Evolutionary conservation across 495 filamentous ascomycete species (phyloP).

Genomic region (Trichoderma reesei): DNA sequence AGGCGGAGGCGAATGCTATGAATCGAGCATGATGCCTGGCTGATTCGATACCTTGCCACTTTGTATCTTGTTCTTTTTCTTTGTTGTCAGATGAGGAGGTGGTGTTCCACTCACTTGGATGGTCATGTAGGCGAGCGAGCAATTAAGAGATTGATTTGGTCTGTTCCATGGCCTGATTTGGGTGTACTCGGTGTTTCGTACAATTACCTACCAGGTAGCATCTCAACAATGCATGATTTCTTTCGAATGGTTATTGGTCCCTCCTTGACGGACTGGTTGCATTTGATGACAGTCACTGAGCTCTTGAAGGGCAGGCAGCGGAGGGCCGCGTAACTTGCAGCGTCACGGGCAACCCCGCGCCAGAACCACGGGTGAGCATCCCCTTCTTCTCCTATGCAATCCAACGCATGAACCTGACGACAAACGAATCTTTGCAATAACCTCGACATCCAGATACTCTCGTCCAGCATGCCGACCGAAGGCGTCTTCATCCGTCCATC

Average conservation of each 20-base stretch:
- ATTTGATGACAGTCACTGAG: too few species aligned
- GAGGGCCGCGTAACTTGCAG: slow-evolving; percentile 1
- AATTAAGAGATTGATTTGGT: background rate
- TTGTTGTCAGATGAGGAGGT: background rate
- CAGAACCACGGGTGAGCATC: too few species aligned
- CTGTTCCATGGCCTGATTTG: background rate
- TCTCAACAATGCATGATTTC: too few species aligned
- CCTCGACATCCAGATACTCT: too few species aligned
- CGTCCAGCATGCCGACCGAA: background rate
- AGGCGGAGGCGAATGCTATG: background rate
- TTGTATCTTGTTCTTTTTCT: background rate
- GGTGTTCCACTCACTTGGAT: background rate
- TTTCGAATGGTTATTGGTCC: too few species aligned
- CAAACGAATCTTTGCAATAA: too few species aligned
- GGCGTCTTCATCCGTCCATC: slow-evolving; percentile 5
- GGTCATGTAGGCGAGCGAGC: background rate
- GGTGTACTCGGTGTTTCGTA: too few species aligned
- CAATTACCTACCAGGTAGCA: too few species aligned
- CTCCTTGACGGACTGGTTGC: too few species aligned
- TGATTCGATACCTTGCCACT: background rate
- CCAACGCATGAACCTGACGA: too few species aligned
- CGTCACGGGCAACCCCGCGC: slow-evolving; percentile 3
- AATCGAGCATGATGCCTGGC: background rate
- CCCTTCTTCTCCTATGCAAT: too few species aligned
- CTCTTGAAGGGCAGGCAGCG: background rate